Conservation (phyloP, 2,329 filamentous ascomycete species). For the Arachnomyces sp. region DNA sequence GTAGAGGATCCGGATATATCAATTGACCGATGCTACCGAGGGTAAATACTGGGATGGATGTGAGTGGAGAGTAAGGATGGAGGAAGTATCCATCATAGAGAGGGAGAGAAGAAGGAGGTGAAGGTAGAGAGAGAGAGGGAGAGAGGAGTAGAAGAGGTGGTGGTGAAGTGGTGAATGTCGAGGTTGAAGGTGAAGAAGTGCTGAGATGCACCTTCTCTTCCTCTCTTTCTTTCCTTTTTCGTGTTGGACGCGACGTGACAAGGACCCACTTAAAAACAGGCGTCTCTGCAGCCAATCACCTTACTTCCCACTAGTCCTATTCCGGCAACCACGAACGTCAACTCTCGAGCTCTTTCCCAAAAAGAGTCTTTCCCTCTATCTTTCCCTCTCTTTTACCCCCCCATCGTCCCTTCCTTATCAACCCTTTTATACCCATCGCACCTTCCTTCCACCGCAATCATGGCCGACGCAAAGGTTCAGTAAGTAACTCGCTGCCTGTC, state of each 20-base stretch:
- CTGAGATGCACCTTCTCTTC: no score
- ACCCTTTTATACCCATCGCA: conserved; percentile 20
- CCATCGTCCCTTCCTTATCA: conserved; percentile 5
- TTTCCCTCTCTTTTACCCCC: neutral
- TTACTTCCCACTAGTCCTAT: conserved; percentile 5
- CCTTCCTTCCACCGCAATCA: conserved; percentile 26
- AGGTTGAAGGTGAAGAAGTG: conserved; percentile 4
- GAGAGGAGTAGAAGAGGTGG: conserved; percentile 3
- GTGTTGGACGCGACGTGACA: conserved; percentile 30
- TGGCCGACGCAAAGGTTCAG: conserved; percentile 67
- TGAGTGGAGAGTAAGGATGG: no score
- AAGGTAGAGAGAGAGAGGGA: conserved; percentile 10
- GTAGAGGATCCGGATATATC: conserved; percentile 3
- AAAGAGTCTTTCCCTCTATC: no score
- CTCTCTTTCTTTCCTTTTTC: conserved; percentile 10
- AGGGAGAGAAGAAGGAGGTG: neutral
- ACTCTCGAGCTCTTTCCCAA: neutral
- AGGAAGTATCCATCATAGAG: neutral
- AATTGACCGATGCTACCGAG: conserved; percentile 5
- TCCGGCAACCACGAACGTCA: conserved; percentile 3
- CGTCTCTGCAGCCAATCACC: neutral
- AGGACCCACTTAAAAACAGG: conserved; percentile 10
- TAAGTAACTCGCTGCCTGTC: conserved; percentile 33
- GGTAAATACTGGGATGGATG: neutral
- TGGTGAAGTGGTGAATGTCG: conserved; percentile 4